Evolutionary conservation across 139 green algal species (phyloP).

Genomic region (Chlamydomonas schloesseri): DNA sequence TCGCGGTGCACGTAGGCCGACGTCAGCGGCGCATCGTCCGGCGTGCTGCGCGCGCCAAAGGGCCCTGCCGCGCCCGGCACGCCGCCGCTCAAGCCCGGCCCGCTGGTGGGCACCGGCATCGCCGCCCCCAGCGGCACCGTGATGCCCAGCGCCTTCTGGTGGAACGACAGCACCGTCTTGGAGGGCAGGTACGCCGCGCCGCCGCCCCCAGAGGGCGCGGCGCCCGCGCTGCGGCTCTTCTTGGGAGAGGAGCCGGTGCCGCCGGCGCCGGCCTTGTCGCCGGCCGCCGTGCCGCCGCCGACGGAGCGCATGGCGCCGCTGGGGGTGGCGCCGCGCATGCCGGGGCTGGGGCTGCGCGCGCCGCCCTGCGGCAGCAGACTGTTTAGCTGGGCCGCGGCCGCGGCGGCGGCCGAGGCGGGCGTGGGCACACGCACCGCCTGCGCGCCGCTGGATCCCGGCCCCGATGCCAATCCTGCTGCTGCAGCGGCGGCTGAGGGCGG

Average conservation of each 20-base stretch:
- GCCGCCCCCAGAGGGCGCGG: background rate
- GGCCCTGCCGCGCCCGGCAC: background rate
- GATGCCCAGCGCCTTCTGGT: slow-evolving; percentile 19
- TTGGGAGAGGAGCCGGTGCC: too few relatives aligned
- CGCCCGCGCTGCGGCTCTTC: background rate
- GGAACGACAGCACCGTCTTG: slow-evolving; percentile 11
- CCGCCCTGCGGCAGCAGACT: too few relatives aligned
- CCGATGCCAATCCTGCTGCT: too few relatives aligned
- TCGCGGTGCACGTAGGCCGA: slow-evolving; percentile 10
- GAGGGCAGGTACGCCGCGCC: background rate
- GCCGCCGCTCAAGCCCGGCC: background rate
- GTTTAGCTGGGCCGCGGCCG: background rate
- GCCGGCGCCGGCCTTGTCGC: background rate
- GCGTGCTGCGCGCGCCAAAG: background rate
- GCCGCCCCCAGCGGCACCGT: background rate
- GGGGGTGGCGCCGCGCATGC: too few relatives aligned
- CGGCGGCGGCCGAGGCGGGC: too few relatives aligned
- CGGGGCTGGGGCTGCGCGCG: background rate
- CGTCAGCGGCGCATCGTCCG: background rate
- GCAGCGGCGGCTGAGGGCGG: background rate
- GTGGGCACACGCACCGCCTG: background rate
- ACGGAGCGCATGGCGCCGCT: too few relatives aligned
- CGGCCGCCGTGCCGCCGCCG: too few relatives aligned
- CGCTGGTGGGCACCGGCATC: background rate
- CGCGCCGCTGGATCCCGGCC: too few relatives aligned